Evolutionary conservation across 345 rosid genomes (phyloP).

Genomic region (Salix brachista): DNA sequence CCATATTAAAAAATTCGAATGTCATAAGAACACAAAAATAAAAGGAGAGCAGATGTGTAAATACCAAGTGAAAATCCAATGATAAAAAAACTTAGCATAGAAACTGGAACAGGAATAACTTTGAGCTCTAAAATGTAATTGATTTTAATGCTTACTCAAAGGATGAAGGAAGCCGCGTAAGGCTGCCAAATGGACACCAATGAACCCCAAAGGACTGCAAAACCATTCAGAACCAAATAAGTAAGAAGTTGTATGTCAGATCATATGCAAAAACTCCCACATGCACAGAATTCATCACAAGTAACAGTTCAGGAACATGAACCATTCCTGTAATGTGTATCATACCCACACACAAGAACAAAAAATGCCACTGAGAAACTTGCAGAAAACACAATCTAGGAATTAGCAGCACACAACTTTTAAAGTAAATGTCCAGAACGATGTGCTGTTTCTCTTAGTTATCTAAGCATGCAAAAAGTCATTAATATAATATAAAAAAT

Average conservation of each 20-base stretch:
- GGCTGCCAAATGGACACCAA: conserved; percentile 89
- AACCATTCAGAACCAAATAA: conserved; percentile 17
- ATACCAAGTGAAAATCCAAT: not conserved
- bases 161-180: conserved; percentile 61
- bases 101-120: conserved; percentile 9
- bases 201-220: conserved; percentile 91
- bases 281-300: not conserved
- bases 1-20: not conserved
- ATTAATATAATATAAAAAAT: not conserved
- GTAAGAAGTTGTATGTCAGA: conserved; percentile 5
- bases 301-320: not conserved
- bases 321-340: not conserved
- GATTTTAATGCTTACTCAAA: conserved; percentile 50
- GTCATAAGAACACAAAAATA: not conserved
- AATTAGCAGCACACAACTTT: not conserved
- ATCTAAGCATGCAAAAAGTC: not conserved
- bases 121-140: conserved; percentile 6
- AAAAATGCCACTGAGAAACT: not conserved
- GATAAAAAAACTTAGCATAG: conserved; percentile 3
- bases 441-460: not conserved
- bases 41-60: not conserved
- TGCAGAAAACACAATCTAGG: not conserved
- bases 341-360: not conserved
- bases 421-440: not conserved
- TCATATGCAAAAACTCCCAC: not conserved